A percentile compares a stretch with the other conserved stretches of the same genome.
These are phyloP conservation scores for Kwoniella shivajii DNA, from an alignment of 1,284 basidiomycete species.

Conservation along the genomic window DNA sequence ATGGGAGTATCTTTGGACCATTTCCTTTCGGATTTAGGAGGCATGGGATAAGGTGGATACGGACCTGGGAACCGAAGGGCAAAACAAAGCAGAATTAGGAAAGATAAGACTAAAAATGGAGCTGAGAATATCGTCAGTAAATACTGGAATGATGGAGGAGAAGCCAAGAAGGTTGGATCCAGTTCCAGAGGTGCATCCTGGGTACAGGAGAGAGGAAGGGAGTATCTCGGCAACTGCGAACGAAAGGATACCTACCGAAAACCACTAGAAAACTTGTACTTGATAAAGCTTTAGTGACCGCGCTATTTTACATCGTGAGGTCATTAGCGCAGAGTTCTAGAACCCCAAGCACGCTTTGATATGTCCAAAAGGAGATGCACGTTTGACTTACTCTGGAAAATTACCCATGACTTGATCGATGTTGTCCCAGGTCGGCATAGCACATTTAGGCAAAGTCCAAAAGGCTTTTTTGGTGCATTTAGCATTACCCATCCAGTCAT, in stretches of 20 bases:
- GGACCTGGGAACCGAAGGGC: slow-evolving; percentile 10
- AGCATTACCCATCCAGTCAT: slow-evolving; percentile 13
- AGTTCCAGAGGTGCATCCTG: too few species aligned
- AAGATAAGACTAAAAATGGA: slow-evolving; percentile 14
- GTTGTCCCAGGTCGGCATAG: slow-evolving; percentile 8
- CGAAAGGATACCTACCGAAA: slow-evolving; percentile 7
- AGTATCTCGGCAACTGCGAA: too few species aligned
- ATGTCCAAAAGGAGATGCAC: not conserved
- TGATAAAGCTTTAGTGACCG: slow-evolving; percentile 11
- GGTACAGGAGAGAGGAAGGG: too few species aligned
- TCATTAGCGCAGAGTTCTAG: not conserved
- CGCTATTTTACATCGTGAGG: not conserved
- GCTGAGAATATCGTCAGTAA: not conserved
- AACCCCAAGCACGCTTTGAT: not conserved
- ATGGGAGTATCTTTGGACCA: not conserved
- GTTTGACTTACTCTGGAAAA: slow-evolving; percentile 15
- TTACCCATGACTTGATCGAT: slow-evolving; percentile 4
- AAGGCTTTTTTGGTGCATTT: slow-evolving; percentile 17
- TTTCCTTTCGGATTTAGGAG: not conserved
- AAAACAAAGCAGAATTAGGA: slow-evolving; percentile 6
- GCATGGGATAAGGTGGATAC: slow-evolving; percentile 14
- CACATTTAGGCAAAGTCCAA: slow-evolving; percentile 13
- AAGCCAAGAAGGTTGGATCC: too few species aligned
- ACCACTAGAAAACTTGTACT: slow-evolving; percentile 10
- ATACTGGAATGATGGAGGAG: too few species aligned